phyloP scores from a whole-genome alignment of 345 rosid species.

The Mallotus nudiflorus region DNA sequence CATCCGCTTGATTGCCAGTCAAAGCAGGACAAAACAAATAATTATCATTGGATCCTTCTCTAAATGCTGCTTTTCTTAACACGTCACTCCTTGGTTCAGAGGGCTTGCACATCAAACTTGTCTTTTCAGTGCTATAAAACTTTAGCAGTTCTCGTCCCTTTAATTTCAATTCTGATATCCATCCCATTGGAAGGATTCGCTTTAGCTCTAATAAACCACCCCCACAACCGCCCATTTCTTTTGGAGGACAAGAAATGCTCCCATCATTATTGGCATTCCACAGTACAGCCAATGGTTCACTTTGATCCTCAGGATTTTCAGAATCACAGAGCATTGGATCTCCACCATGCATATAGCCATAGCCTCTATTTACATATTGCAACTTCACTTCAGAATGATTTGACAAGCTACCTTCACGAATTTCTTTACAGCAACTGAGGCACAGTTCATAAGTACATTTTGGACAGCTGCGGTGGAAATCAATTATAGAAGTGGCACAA shows the following conservation, averaged over 20 bases:
- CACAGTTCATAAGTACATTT: constrained; percentile 77
- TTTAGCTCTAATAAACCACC: constrained; percentile 60
- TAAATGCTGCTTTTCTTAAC: constrained; percentile 53
- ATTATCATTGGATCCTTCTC: constrained; percentile 59
- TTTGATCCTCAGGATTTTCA: constrained; percentile 26
- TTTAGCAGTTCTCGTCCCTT: constrained; percentile 42
- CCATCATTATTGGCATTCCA: constrained; percentile 57
- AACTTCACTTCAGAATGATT: constrained; percentile 44
- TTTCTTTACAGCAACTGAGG: constrained; percentile 76
- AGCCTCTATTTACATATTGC: constrained; percentile 51
- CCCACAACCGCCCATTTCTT: constrained; percentile 79
- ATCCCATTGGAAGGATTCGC: constrained; percentile 46
- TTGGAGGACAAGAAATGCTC: constrained; percentile 65
- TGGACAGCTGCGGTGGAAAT: constrained; percentile 79
- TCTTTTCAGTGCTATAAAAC: constrained; percentile 17
- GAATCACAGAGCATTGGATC: constrained; percentile 31
- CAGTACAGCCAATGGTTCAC: constrained; percentile 19
- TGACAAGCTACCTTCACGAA: constrained; percentile 49
- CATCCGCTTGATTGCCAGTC: constrained; percentile 36
- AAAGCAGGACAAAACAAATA: constrained; percentile 57
- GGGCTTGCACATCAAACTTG: constrained; percentile 19
- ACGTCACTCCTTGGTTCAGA: constrained; percentile 21
- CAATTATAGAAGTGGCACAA: constrained; percentile 85
- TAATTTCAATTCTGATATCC: constrained; percentile 51
- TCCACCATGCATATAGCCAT: constrained; percentile 69